Base-by-base conservation (phyloP, 495 filamentous ascomycete species). In the Penicillium roqueforti region DNA sequence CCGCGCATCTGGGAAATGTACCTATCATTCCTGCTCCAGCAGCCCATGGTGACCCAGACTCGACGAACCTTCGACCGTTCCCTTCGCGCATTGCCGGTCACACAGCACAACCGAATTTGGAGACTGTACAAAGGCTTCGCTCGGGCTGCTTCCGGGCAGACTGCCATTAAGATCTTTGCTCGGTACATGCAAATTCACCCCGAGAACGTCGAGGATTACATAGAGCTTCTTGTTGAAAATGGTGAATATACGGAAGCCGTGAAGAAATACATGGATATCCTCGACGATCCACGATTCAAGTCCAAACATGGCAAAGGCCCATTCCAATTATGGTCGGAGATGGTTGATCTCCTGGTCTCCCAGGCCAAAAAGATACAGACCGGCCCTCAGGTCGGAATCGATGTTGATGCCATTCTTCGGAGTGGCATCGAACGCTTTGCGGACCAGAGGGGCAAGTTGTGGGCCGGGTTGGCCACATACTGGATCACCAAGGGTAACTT, bases 1-100 rank as follows among this genome's bases (percentile, higher is more conserved):
- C 95, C 95, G 42, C 80, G 83, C 55, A 93, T 97, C 64, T 99
- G 95, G 95, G 91, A 96, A 71, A 91, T 97, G 87, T 99, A 96
- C 67, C 83, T 99, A 39, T 82, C 83, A 34, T 97, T 97, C 66
- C 74, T 97, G 58, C 82, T 92, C 62, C 83, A 89, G 59, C 95
- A 97, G 64, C 95, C 95, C 7, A 76, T 96, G 36, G 84, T 97
- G 40, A 96, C 91, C n/a, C 81, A 85, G 59, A 96, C 92, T 8
- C 81, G 95, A 41, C 84, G 86, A 42, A 91, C 91, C 1, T 99
- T 99, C 72, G 95, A 99, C 73, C 85, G 92, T 44, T 91, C 95
- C 2, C 80, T 99, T 22, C 86, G 93, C 39, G 92, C 95, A 3
- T 77, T 99, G n/a, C 95, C 95, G 11, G 83, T 97, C 54, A 96